A percentile compares a stretch with the other conserved stretches of the same genome.
phyloP scores from a whole-genome alignment of 129 eudicot genomes.

The Chrysanthemum seticuspe region DNA sequence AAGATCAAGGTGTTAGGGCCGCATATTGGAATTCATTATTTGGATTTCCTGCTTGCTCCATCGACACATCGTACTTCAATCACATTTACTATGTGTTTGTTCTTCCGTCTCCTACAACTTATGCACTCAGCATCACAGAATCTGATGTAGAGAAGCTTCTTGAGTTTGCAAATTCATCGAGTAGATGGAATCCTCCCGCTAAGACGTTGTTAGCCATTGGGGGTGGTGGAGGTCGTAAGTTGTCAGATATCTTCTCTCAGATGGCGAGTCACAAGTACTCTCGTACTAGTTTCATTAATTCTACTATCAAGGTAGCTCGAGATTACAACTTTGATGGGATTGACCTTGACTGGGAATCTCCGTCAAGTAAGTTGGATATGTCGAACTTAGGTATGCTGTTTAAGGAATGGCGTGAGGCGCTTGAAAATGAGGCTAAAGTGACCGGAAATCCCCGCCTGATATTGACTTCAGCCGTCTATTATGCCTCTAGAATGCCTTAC shows the following conservation, averaged over 20 bases:
- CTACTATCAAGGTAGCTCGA: constrained; percentile 38
- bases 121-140: constrained; percentile 26
- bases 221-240: constrained; percentile 37
- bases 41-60: constrained; percentile 41
- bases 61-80: constrained; percentile 36
- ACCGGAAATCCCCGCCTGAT: background rate
- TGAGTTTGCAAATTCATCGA: constrained; percentile 29
- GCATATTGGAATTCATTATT: constrained; percentile 50
- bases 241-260: constrained; percentile 31
- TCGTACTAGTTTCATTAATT: constrained; percentile 41
- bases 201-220: constrained; percentile 37
- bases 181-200: constrained; percentile 21
- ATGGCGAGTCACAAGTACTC: constrained; percentile 27
- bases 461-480: constrained; percentile 1
- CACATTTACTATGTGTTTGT: constrained; percentile 45
- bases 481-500: constrained; percentile 13
- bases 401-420: constrained; percentile 15
- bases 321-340: constrained; percentile 39
- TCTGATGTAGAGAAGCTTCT: constrained; percentile 28
- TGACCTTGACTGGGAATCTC: constrained; percentile 15
- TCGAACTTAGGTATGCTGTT: background rate
- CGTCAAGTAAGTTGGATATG: background rate
- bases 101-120: constrained; percentile 31
- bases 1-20: constrained; percentile 32
- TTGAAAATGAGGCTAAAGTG: background rate